Evolutionary conservation across 495 filamentous ascomycete genomes (phyloP).

Genomic region (Podospora tetraspora): DNA sequence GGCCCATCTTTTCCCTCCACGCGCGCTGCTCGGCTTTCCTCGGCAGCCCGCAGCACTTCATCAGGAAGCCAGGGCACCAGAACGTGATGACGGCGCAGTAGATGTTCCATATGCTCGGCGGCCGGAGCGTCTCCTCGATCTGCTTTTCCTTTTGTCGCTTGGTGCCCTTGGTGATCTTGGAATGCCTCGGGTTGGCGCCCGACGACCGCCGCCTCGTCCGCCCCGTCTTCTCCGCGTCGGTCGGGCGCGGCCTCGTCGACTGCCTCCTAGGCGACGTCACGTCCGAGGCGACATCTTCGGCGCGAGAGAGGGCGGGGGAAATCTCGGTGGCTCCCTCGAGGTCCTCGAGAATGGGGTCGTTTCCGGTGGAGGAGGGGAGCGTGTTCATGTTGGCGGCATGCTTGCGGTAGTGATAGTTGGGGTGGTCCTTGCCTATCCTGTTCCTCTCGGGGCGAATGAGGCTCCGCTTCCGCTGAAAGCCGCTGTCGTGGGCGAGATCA

Average conservation of each 20-base stretch:
- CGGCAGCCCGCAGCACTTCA: slow-evolving; percentile 83
- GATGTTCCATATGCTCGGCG: slow-evolving; percentile 87
- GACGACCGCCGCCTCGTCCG: slow-evolving; percentile 28
- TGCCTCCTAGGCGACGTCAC: slow-evolving; percentile 33
- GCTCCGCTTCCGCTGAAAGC: slow-evolving; percentile 67
- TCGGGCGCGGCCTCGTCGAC: slow-evolving; percentile 18
- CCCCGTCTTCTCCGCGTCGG: slow-evolving; percentile 37
- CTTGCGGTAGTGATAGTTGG: slow-evolving; percentile 90
- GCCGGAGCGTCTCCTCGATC: slow-evolving; percentile 62
- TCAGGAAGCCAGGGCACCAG: slow-evolving; percentile 81
- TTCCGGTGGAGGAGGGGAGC: slow-evolving; percentile 81
- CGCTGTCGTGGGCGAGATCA: slow-evolving; percentile 24
- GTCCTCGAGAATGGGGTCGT: slow-evolving; percentile 78
- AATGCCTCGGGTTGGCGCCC: slow-evolving; percentile 27
- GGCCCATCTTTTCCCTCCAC: slow-evolving; percentile 98
- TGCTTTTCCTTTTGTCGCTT: slow-evolving; percentile 52
- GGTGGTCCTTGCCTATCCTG: slow-evolving; percentile 74
- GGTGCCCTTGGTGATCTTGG: slow-evolving; percentile 55
- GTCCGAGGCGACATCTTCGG: slow-evolving; percentile 36
- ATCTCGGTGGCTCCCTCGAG: slow-evolving; percentile 45
- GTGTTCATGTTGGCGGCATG: slow-evolving; percentile 86
- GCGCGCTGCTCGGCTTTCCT: slow-evolving; percentile 82
- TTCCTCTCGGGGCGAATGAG: slow-evolving; percentile 84
- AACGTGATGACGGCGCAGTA: slow-evolving; percentile 94
- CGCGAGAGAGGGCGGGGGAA: slow-evolving; percentile 35